Conservation (phyloP, 768 basidiomycete species). For the Galerina marginata region DNA sequence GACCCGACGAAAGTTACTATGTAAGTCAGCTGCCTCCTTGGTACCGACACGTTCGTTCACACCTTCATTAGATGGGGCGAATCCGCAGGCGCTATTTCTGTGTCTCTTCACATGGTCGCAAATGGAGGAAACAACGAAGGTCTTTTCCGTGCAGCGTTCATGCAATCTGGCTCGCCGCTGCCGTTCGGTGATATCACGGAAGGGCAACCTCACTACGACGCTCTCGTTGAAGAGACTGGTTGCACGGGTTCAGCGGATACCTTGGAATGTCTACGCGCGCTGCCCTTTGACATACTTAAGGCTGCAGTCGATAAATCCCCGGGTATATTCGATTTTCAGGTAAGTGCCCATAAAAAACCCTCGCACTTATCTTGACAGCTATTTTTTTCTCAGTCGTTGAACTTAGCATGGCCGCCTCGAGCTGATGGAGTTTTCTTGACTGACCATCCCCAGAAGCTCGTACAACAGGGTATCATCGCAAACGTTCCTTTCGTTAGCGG, state of each 20-base stretch:
- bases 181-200: conserved; percentile 47
- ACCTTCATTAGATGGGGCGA: conserved; percentile 40
- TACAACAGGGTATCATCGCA: conserved; percentile 50
- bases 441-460: conserved; percentile 47
- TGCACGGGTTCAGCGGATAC: conserved; percentile 41
- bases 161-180: conserved; percentile 49
- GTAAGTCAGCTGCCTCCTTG: conserved; percentile 28
- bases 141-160: conserved; percentile 55
- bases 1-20: conserved; percentile 66
- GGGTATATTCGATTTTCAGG: conserved; percentile 45
- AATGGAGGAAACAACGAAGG: conserved; percentile 50
- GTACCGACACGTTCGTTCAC: neutral
- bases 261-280: conserved; percentile 44
- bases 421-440: conserved; percentile 55
- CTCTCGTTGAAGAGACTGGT: conserved; percentile 38
- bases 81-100: conserved; percentile 59
- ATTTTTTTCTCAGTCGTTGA: conserved; percentile 14
- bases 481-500: conserved; percentile 56
- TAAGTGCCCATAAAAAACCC: conserved; percentile 9
- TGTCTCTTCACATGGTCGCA: conserved; percentile 52
- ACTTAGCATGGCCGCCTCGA: conserved; percentile 53
- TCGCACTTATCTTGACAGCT: neutral
- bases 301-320: conserved; percentile 47
- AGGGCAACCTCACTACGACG: conserved; percentile 52
- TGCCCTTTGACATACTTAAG: conserved; percentile 41